Conservation (phyloP, 352 stramenopile species). For the Peronospora belbahrii region DNA sequence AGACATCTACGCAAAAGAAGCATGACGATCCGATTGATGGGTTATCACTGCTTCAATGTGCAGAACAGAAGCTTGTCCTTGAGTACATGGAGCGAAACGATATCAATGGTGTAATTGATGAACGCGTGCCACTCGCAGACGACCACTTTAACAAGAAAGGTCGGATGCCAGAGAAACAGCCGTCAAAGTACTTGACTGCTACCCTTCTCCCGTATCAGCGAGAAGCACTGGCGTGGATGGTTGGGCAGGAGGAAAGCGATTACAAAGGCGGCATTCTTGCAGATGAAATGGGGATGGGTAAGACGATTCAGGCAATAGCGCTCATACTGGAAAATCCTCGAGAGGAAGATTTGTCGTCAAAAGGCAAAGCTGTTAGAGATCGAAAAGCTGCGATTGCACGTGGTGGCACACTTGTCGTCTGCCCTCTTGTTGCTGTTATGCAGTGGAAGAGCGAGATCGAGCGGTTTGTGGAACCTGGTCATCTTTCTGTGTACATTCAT, state of each 20-base stretch:
- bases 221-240: constrained; percentile 95
- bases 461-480: constrained; percentile 87
- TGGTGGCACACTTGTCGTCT: constrained; percentile 94
- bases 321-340: constrained; percentile 90
- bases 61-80: constrained; percentile 41
- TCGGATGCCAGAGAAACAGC: constrained; percentile 58
- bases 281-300: constrained; percentile 98
- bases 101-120: constrained; percentile 44
- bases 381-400: constrained; percentile 11
- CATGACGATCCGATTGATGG: constrained; percentile 40
- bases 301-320: constrained; percentile 96
- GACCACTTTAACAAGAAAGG: constrained; percentile 68
- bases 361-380: constrained; percentile 14
- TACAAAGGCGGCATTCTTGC: constrained; percentile 94
- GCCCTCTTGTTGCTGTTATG: constrained; percentile 93
- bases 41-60: constrained; percentile 26
- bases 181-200: constrained; percentile 71
- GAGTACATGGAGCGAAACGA: constrained; percentile 59
- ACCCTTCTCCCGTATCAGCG: constrained; percentile 97
- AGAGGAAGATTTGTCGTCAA: constrained; percentile 6
- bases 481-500: constrained; percentile 94
- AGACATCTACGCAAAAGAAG: constrained; percentile 5
- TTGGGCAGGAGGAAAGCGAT: constrained; percentile 83
- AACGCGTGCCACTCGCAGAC: constrained; percentile 56
- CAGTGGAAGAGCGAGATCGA: constrained; percentile 91